Base-by-base conservation (phyloP, 1,284 basidiomycete species). In the Bjerkandera adusta region DNA sequence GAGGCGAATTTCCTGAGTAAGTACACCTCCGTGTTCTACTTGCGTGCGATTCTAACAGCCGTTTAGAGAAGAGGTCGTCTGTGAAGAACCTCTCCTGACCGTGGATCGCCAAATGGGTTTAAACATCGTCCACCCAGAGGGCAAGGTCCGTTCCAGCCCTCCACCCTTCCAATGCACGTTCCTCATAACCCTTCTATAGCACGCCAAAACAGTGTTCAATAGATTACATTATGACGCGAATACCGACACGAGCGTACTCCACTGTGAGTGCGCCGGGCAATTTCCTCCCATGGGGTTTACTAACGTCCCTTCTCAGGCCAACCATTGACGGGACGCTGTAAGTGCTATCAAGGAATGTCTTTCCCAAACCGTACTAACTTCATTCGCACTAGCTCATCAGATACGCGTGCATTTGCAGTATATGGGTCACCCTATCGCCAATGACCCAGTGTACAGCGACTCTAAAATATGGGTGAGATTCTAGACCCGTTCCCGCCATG, bases 321-420 rank as follows among this genome's bases (percentile, higher is more conserved):
- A 57, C 93, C 93, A 5, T 67, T 88, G 45, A 96, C 93, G 2
- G 93, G 93, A 40, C 75, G 93, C 55, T 94, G 92, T 92, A 69
- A 61, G 89, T 69, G 30, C 7, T 33, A n/a, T 27, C 43, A n/a
- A n/a, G n/a, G n/a, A n/a, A n/a, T n/a, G n/a, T n/a, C n/a, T n/a
- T n/a, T n/a, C n/a, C n/a, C n/a, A n/a, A n/a, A n/a, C n/a, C n/a
- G n/a, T n/a, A n/a, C n/a, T n/a, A n/a, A n/a, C n/a, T n/a, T n/a
- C n/a, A n/a, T n/a, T n/a, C n/a, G n/a, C n/a, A 48, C 11, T 57
- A 90, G 94, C 94, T 1, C 94, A 97, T 67, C 94, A 97, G 67
- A 88, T 97, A 48, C 82, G 96, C 36, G 96, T 99, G 1, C 97
- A 99, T 63, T 77, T 98, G 1, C 97, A 99, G 68, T 98, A 79